Percentiles rank a stretch among this genome's conserved stretches.
Conservation (phyloP, 768 basidiomycete genomes). For the Mycena metata region DNA sequence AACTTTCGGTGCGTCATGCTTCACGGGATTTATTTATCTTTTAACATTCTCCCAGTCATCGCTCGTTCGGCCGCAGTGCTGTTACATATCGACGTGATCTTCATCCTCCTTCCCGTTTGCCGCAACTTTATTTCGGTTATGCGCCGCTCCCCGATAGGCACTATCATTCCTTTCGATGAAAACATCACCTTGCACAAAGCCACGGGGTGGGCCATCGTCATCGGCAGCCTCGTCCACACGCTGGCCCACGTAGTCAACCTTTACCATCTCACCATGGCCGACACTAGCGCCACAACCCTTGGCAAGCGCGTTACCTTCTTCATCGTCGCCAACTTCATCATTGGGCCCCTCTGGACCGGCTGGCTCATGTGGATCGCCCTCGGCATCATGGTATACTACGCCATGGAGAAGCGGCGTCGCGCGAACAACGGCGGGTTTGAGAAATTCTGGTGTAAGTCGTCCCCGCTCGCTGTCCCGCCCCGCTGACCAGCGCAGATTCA, state of each 20-base stretch:
- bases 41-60: constrained; percentile 64
- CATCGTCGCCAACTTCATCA: constrained; percentile 82
- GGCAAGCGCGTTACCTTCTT: constrained; percentile 75
- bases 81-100: constrained; percentile 91
- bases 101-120: constrained; percentile 96
- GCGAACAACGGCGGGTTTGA: constrained; percentile 75
- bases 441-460: constrained; percentile 89
- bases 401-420: constrained; percentile 84
- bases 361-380: constrained; percentile 89
- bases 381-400: constrained; percentile 87
- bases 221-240: constrained; percentile 82
- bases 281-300: constrained; percentile 65
- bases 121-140: constrained; percentile 94
- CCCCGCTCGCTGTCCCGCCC: no score
- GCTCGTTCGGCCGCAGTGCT: constrained; percentile 92
- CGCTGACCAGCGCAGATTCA: no score
- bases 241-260: constrained; percentile 91
- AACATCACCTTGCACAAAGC: constrained; percentile 93
- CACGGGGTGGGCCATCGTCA: constrained; percentile 91
- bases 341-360: constrained; percentile 60
- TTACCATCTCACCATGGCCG: constrained; percentile 70
- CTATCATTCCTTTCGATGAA: constrained; percentile 93
- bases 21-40: background rate
- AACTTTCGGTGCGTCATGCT: constrained; percentile 79
- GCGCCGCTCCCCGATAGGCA: constrained; percentile 87